Evolutionary conservation across 179 eudicot species (phyloP).

Genomic region (Amaranthus tricolor): DNA sequence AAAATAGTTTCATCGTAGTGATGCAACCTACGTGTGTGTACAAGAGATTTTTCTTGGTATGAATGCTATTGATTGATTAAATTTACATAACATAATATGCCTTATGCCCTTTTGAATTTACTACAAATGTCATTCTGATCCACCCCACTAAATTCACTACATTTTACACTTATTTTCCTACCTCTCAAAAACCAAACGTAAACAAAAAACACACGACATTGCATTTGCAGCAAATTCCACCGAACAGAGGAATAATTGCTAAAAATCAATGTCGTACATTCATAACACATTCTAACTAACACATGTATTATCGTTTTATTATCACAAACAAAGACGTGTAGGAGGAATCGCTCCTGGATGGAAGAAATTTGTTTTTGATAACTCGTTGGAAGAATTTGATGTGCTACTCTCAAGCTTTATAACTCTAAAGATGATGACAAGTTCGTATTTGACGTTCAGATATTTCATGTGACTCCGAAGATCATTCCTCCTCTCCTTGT

Average conservation of each 20-base stretch:
- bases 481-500: conserved; percentile 25
- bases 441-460: conserved; percentile 39
- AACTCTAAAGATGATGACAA: conserved; percentile 15
- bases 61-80: neutral
- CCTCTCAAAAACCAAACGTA: too few species aligned
- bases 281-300: neutral
- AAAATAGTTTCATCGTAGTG: conserved; percentile 27
- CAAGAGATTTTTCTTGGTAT: conserved; percentile 39
- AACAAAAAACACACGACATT: too few species aligned
- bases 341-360: conserved; percentile 40
- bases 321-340: neutral
- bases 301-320: conserved; percentile 32
- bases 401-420: conserved; percentile 43
- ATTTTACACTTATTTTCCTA: too few species aligned
- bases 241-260: neutral
- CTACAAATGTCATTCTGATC: too few species aligned
- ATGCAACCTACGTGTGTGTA: conserved; percentile 36
- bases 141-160: too few species aligned
- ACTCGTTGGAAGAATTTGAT: conserved; percentile 48
- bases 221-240: too few species aligned
- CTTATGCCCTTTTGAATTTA: too few species aligned
- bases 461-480: conserved; percentile 46
- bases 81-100: too few species aligned
- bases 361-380: conserved; percentile 45
- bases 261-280: neutral